Conservation (phyloP, 495 filamentous ascomycete genomes). For the Penicillium coprophilum region DNA sequence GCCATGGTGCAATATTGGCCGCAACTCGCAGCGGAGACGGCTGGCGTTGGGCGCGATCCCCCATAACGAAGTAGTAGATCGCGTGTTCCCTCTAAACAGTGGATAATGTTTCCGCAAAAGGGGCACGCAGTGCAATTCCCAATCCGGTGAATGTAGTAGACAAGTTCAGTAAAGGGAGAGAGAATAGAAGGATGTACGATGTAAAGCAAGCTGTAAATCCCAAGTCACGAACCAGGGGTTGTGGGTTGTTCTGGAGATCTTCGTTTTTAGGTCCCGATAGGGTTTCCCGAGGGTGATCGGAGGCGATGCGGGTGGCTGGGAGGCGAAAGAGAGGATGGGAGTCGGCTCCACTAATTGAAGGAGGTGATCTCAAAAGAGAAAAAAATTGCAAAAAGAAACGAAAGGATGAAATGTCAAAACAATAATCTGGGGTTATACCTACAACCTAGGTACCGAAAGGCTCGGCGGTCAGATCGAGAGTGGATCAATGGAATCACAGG, state of each 20-base stretch:
- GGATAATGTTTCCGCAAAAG: constrained; percentile 16
- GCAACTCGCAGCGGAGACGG: constrained; percentile 59
- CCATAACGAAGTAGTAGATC: constrained; percentile 30
- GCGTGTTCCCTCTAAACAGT: constrained; percentile 10
- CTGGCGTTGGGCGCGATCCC: constrained; percentile 37
- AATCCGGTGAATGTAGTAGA: neutral
- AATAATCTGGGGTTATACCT: constrained; percentile 20
- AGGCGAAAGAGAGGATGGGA: constrained; percentile 3
- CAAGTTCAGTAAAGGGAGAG: neutral
- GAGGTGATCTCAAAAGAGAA: neutral
- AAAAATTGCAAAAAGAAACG: neutral
- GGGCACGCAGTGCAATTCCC: neutral
- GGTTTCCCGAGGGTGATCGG: constrained; percentile 26
- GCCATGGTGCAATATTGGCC: constrained; percentile 75
- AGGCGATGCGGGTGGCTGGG: constrained; percentile 23
- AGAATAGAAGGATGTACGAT: neutral
- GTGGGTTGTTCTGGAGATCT: constrained; percentile 14
- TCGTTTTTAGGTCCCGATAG: constrained; percentile 18
- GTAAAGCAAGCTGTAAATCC: neutral
- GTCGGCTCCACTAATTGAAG: neutral
- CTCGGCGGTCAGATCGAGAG: constrained; percentile 23
- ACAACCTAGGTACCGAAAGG: too few species aligned
- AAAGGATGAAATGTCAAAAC: neutral
- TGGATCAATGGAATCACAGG: constrained; percentile 23
- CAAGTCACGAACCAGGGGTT: constrained; percentile 9